phyloP scores from a whole-genome alignment of 2,329 filamentous ascomycete species.

The Hymenotorrendiella dingleyae region DNA sequence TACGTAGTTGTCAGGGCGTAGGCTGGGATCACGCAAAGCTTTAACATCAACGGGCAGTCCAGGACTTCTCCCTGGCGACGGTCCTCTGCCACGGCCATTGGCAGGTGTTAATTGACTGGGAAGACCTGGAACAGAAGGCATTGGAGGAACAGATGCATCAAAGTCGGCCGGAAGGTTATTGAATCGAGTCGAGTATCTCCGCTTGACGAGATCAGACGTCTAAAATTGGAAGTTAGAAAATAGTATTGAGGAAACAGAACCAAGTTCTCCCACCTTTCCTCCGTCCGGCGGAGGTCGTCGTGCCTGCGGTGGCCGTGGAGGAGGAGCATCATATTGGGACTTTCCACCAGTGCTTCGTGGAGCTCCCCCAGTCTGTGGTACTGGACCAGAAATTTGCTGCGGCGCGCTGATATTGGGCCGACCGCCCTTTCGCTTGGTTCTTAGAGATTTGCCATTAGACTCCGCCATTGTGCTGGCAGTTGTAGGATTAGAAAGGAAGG shows the following conservation, averaged over 20 bases:
- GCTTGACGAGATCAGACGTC: slow-evolving; percentile 82
- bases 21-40: slow-evolving; percentile 70
- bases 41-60: slow-evolving; percentile 69
- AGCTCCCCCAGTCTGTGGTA: slow-evolving; percentile 44
- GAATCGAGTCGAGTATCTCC: slow-evolving; percentile 89
- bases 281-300: slow-evolving; percentile 48
- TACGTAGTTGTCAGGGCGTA: slow-evolving; percentile 72
- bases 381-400: slow-evolving; percentile 56
- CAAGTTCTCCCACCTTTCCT: slow-evolving; percentile 49
- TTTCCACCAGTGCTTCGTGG: slow-evolving; percentile 33
- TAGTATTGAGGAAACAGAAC: no score
- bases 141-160: slow-evolving; percentile 58
- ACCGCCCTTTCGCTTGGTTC: slow-evolving; percentile 51
- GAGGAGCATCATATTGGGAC: slow-evolving; percentile 30
- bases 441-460: slow-evolving; percentile 54
- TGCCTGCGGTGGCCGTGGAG: slow-evolving; percentile 27
- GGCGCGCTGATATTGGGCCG: slow-evolving; percentile 58
- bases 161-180: slow-evolving; percentile 69
- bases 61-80: slow-evolving; percentile 34
- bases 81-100: slow-evolving; percentile 21
- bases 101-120: slow-evolving; percentile 42
- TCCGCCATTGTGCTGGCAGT: slow-evolving; percentile 47
- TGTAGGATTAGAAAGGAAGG: no score
- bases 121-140: slow-evolving; percentile 66
- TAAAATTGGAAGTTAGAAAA: no score